Evolutionary conservation across 2,329 filamentous ascomycete species (phyloP).

Genomic region (Fusarium sp.): DNA sequence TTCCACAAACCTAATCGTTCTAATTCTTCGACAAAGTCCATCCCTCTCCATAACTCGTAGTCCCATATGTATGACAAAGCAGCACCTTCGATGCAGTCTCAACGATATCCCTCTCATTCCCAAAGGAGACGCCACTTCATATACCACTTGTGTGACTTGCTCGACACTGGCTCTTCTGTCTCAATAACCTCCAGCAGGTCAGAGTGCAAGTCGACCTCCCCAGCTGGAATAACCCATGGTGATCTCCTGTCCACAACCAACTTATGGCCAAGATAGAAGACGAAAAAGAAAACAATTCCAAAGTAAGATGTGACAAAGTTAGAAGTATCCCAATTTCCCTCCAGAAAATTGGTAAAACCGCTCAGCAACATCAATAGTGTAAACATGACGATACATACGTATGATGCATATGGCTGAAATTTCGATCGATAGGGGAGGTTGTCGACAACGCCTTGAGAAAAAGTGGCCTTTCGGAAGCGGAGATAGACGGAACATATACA

Average conservation of each 20-base stretch:
- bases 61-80: too few relatives aligned
- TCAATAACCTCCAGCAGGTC: too few relatives aligned
- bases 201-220: slow-evolving; percentile 30
- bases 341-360: background rate
- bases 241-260: background rate
- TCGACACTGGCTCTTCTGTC: too few relatives aligned
- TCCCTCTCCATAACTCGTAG: too few relatives aligned
- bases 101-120: too few relatives aligned
- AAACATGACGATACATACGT: background rate
- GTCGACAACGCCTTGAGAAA: background rate
- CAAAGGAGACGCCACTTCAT: too few relatives aligned
- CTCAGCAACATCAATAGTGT: background rate
- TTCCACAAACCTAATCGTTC: too few relatives aligned
- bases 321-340: background rate
- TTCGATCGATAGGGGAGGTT: background rate
- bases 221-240: background rate
- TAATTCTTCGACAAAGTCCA: too few relatives aligned
- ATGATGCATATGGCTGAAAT: background rate
- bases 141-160: too few relatives aligned
- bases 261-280: background rate
- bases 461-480: background rate
- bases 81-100: too few relatives aligned
- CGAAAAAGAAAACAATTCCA: background rate
- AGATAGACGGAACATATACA: background rate
- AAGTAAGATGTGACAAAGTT: background rate